Conservation (phyloP, 192 early-diverging fungal species). For the Lunasporangiospora selenospora region DNA sequence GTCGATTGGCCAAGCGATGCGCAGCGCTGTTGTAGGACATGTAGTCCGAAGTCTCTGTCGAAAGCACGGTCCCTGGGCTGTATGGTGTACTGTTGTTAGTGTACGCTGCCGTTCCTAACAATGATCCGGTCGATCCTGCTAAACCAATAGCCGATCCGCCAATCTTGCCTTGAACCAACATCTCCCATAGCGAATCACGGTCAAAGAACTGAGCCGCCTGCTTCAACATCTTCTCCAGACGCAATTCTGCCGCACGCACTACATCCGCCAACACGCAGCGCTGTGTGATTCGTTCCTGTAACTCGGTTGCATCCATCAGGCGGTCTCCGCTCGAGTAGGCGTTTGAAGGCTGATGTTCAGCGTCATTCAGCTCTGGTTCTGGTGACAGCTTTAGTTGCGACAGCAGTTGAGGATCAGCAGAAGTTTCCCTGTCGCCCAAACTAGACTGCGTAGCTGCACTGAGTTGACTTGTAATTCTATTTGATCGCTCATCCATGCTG, state of each 20-base stretch:
- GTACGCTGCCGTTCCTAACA: neutral
- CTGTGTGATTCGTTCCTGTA: constrained; percentile 40
- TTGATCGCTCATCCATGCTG: neutral
- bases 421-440: constrained; percentile 1
- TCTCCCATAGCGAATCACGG: constrained; percentile 48
- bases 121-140: constrained; percentile 15
- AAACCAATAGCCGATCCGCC: constrained; percentile 21
- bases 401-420: too few relatives aligned
- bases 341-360: neutral
- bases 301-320: constrained; percentile 36
- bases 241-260: constrained; percentile 38
- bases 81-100: neutral
- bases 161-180: constrained; percentile 44
- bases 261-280: constrained; percentile 40
- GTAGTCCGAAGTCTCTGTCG: constrained; percentile 14
- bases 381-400: neutral
- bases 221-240: constrained; percentile 37
- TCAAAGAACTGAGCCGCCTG: constrained; percentile 49
- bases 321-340: constrained; percentile 6
- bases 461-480: neutral
- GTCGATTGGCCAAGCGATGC: neutral
- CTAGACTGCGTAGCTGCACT: too few relatives aligned
- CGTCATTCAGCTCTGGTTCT: neutral
- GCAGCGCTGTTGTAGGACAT: constrained; percentile 4
- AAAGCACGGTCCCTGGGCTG: constrained; percentile 5